Evolutionary conservation across 352 stramenopile genomes (phyloP), one percentile per base, ranked within the genome.

Genomic region (Phytophthora aleatoria): DNA sequence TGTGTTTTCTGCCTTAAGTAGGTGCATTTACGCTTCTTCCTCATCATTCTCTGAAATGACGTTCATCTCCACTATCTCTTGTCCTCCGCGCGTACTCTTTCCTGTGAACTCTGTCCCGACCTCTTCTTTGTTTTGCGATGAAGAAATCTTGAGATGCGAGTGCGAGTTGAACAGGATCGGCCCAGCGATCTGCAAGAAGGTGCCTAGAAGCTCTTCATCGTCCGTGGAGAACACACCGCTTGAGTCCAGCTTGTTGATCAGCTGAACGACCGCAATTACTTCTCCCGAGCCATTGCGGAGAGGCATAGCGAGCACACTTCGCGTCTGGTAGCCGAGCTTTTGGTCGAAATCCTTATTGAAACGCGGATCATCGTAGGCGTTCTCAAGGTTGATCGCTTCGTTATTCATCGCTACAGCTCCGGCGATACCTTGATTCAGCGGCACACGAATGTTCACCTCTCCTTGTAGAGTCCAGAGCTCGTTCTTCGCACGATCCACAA

Each of bases 281-380:
- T 94, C 85, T 6, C 78, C 76, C 2, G 74, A 81, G 11, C 74
- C 74, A 71, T 94, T 89, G 27, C 77, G 79, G 13, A 98, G 81
- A 24, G 91, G 91, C 86, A 97, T 94, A 3, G 85, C 88, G 15
- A 97, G 66, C 27, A 97, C 86, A 45, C 81, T 95, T 27, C 87
- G 87, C 3, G 91, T 97, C 35, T 79, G 70, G 73, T 97, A 97
- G 3, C 76, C 89, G 54, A 86, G 85, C 39, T 95, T 95, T 51
- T 96, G 79, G 59, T 97, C 91, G 54, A 94, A 89, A 20, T 96
- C 89, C 62, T 87, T 87, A 68, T 97, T 97, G 71, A 97, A 97
- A 0, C 91, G 82, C 3, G 83, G 74, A 38, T 97, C 90, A 6
- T 91, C 79, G 55, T 97, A 96, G 27, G 91, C 91, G 44, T 97